Percentiles rank a stretch among this genome's conserved stretches.
Evolutionary conservation across 371 early-diverging fungal species (phyloP).

Genomic region (Nematocida ironsii): DNA sequence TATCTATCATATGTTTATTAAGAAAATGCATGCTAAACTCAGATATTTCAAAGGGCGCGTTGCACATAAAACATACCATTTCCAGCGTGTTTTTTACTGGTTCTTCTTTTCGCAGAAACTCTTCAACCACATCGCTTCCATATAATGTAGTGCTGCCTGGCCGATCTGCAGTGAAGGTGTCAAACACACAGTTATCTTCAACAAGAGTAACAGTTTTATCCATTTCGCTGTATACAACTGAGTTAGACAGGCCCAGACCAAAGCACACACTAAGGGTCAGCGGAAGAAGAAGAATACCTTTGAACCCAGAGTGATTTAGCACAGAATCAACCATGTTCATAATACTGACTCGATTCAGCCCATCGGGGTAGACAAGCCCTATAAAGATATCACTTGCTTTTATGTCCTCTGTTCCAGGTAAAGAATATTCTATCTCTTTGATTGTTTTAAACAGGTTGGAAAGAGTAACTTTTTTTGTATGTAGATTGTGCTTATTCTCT

Average conservation of each 20-base stretch:
- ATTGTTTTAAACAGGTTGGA: constrained; percentile 29
- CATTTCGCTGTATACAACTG: constrained; percentile 51
- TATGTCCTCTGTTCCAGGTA: constrained; percentile 7
- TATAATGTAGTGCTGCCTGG: constrained; percentile 29
- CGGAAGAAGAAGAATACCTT: constrained; percentile 66
- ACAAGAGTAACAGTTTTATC: constrained; percentile 32
- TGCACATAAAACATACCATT: constrained; percentile 60
- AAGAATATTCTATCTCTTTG: constrained; percentile 26
- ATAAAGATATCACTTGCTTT: constrained; percentile 49
- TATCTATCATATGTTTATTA: constrained; percentile 55
- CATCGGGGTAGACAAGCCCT: constrained; percentile 62
- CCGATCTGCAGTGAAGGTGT: constrained; percentile 4
- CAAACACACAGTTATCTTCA: constrained; percentile 66
- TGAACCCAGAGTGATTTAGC: constrained; percentile 52
- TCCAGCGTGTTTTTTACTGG: constrained; percentile 17
- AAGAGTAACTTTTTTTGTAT: constrained; percentile 24
- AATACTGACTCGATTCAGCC: constrained; percentile 60
- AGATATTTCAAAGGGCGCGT: constrained; percentile 44
- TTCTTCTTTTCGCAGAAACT: constrained; percentile 61
- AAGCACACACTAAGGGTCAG: constrained; percentile 52
- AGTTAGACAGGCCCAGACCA: constrained; percentile 34
- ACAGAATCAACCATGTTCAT: constrained; percentile 64
- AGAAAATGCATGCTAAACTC: constrained; percentile 60
- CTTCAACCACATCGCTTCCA: constrained; percentile 68
- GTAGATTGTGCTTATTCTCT: not conserved